A percentile compares a stretch with the other conserved stretches of the same genome.
These are phyloP conservation scores for Cutaneotrichosporon curvatum DNA, from an alignment of 1,284 basidiomycete species.

Conservation along the genomic window DNA sequence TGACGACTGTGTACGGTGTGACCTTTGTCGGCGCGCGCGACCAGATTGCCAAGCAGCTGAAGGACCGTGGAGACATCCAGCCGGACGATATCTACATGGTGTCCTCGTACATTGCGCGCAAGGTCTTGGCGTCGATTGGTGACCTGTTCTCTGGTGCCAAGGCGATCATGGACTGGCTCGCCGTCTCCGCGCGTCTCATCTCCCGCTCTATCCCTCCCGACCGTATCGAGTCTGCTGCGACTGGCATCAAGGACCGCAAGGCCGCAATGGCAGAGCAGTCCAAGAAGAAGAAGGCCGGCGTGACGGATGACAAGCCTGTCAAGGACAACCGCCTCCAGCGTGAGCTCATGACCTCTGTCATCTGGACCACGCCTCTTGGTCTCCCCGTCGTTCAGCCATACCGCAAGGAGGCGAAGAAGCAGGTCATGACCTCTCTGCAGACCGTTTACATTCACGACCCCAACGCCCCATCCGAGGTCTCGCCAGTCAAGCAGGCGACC, in stretches of 20 bases:
- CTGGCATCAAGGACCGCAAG: background rate
- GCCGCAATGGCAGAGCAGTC: background rate
- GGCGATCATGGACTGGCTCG: slow-evolving; percentile 87
- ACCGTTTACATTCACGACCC: slow-evolving; percentile 92
- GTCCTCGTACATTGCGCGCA: slow-evolving; percentile 76
- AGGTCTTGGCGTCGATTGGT: slow-evolving; percentile 77
- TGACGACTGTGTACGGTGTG: slow-evolving; percentile 98
- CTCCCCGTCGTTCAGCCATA: slow-evolving; percentile 96
- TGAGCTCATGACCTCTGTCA: slow-evolving; percentile 92
- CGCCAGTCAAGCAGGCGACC: slow-evolving; percentile 78
- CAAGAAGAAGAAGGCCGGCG: slow-evolving; percentile 7
- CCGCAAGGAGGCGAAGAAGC: slow-evolving; percentile 73
- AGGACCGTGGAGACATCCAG: slow-evolving; percentile 66
- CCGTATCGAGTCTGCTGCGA: slow-evolving; percentile 49
- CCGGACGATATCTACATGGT: slow-evolving; percentile 65
- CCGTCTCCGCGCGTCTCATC: slow-evolving; percentile 72
- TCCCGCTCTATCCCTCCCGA: slow-evolving; percentile 77
- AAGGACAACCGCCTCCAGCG: slow-evolving; percentile 52
- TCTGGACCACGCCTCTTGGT: slow-evolving; percentile 94
- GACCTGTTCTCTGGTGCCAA: slow-evolving; percentile 89
- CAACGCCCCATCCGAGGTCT: slow-evolving; percentile 69
- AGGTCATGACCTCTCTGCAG: slow-evolving; percentile 74
- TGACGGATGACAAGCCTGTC: too few species aligned
- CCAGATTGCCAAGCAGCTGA: slow-evolving; percentile 86
- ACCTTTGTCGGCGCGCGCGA: slow-evolving; percentile 92